Evolutionary conservation across 148 eudicot genomes (phyloP), one percentile per base, ranked within the genome.

Genomic region (Fagopyrum esculentum): DNA sequence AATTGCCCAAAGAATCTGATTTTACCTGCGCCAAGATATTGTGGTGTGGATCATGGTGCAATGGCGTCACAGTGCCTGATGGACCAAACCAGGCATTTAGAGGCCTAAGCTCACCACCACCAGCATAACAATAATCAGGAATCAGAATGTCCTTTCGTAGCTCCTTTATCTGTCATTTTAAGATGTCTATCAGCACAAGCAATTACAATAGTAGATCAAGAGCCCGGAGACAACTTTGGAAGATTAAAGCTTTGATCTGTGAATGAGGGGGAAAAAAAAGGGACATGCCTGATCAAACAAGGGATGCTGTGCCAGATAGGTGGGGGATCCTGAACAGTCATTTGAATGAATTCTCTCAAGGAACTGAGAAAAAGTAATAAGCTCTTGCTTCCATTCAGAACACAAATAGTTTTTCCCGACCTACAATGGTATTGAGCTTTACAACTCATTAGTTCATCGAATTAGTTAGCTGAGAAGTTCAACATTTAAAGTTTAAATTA

Each of bases 61-160:
- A 80, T 16, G 99, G 99, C 29, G 97, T 95, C 48, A 95, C 97
- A 1, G 97, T 95, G 68, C 96, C 92, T 80, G 94, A 88, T 78
- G 99, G 99, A 83, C 99, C 99, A 74, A 95, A 92, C 99, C 99
- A 95, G 76, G 97, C 97, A 84, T 95, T 92, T 40, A 95, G 75
- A 7, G 99, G 79, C 81, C 93, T 82, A 72, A 95, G 76, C 78
- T 95, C 96, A 56, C 97, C 97, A 3, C 91, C 97, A 57, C 97
- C 99, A 78, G 86, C 87, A 86, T 82, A 95, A 81, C 96, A 89
- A 81, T 95, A 92, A 86, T 95, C 99, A 50, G 99, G 99, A 71
- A 87, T 82, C 71, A 90, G 76, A 72, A 95, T 83, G 70, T 95
- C 99, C 81, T 81, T 87, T 79, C 89, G 81, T 72, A 95, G 88